Conservation (phyloP, 2,329 filamentous ascomycete species). For the Aureobasidium vineae region DNA sequence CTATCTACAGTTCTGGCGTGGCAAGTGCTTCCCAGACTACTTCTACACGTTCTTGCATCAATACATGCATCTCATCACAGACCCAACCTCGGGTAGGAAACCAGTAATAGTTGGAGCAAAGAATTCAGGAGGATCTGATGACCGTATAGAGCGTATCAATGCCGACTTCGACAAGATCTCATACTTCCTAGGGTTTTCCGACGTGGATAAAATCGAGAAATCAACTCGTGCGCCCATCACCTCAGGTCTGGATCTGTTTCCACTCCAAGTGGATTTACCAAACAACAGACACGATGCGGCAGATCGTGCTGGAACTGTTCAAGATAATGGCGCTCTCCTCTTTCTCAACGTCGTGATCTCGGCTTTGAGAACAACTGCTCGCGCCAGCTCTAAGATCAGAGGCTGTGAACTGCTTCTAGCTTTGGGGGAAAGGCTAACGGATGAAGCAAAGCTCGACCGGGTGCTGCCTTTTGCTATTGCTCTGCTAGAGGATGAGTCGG, state of each 20-base stretch:
- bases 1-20: constrained; percentile 87
- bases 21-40: constrained; percentile 90
- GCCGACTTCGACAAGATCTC: constrained; percentile 98
- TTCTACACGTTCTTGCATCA: constrained; percentile 98
- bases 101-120: constrained; percentile 65
- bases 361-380: constrained; percentile 82
- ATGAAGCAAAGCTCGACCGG: constrained; percentile 93
- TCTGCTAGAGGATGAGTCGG: constrained; percentile 75
- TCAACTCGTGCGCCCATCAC: constrained; percentile 32
- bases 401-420: constrained; percentile 90
- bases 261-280: constrained; percentile 80
- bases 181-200: constrained; percentile 69
- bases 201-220: constrained; percentile 31
- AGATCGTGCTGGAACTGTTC: constrained; percentile 52
- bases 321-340: constrained; percentile 87
- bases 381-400: constrained; percentile 80
- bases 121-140: constrained; percentile 83
- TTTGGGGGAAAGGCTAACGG: constrained; percentile 85
- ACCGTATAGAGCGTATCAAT: constrained; percentile 89
- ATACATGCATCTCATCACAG: constrained; percentile 94
- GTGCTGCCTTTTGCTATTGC: constrained; percentile 87
- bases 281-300: constrained; percentile 70
- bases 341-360: constrained; percentile 88
- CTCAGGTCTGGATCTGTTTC: constrained; percentile 65
- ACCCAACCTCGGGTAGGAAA: constrained; percentile 76